Evolutionary conservation across 805 yeast genomes (phyloP).

Genomic region (Candida nitratophila): DNA sequence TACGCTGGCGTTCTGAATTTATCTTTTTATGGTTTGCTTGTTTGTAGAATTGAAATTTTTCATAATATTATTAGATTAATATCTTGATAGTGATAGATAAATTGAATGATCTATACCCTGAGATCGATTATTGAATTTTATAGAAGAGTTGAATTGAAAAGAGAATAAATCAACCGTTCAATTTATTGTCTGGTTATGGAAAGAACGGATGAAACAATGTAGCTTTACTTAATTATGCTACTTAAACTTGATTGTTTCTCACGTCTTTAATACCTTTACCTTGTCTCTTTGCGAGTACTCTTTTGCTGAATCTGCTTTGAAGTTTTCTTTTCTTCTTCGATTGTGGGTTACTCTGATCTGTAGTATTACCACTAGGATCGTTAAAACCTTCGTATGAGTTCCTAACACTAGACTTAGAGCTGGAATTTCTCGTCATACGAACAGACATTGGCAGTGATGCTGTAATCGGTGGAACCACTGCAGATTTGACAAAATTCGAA

Average conservation of each 20-base stretch:
- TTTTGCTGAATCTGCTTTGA: background rate
- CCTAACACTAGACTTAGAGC: background rate
- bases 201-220: too few species aligned
- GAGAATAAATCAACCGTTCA: too few species aligned
- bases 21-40: too few species aligned
- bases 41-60: too few species aligned
- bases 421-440: background rate
- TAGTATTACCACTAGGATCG: background rate
- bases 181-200: too few species aligned
- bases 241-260: background rate
- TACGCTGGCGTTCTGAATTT: too few species aligned
- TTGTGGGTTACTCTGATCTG: background rate
- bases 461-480: background rate
- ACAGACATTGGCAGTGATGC: background rate
- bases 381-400: background rate
- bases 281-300: background rate
- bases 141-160: too few species aligned
- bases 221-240: too few species aligned
- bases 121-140: too few species aligned
- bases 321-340: background rate
- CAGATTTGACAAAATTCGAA: background rate
- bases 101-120: too few species aligned
- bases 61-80: too few species aligned
- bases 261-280: background rate
- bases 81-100: too few species aligned